These are phyloP conservation scores for Mycena metata DNA, from an alignment of 768 basidiomycete species.

Conservation along the genomic window DNA sequence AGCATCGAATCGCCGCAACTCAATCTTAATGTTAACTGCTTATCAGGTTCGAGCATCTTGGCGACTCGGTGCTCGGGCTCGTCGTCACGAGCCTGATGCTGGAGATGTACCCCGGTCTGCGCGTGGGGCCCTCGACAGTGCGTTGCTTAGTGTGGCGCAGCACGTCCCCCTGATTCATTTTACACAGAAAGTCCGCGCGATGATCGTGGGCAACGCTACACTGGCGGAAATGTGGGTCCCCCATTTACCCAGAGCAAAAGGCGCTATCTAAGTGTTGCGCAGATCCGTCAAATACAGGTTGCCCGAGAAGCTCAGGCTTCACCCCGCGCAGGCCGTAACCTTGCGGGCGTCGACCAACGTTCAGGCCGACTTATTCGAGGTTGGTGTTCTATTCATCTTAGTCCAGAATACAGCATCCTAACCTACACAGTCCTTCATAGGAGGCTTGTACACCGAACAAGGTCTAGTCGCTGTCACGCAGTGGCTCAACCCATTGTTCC, in stretches of 20 bases:
- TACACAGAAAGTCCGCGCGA: conserved; percentile 81
- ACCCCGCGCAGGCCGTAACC: conserved; percentile 80
- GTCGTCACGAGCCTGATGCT: conserved; percentile 75
- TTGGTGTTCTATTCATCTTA: conserved; percentile 40
- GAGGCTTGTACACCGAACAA: conserved; percentile 81
- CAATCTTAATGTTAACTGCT: conserved; percentile 17
- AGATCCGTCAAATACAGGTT: conserved; percentile 78
- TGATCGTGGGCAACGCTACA: conserved; percentile 81
- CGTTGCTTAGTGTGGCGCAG: conserved; percentile 42
- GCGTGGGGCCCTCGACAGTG: conserved; percentile 85
- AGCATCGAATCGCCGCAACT: conserved; percentile 17
- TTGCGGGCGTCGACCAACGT: conserved; percentile 77
- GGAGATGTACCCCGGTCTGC: conserved; percentile 75
- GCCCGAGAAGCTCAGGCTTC: conserved; percentile 71
- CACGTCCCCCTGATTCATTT: conserved; percentile 20
- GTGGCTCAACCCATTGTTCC: conserved; percentile 76
- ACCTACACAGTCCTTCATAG: conserved; percentile 75
- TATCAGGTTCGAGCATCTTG: conserved; percentile 79
- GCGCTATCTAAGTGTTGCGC: conserved; percentile 21
- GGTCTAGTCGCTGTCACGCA: conserved; percentile 66
- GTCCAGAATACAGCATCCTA: conserved; percentile 25
- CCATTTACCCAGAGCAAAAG: background rate
- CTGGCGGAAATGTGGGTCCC: conserved; percentile 74
- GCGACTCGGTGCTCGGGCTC: conserved; percentile 79
- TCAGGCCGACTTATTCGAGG: conserved; percentile 90